Base-by-base conservation (phyloP, 75 land plant species). In the Sequoia sempervirens region DNA sequence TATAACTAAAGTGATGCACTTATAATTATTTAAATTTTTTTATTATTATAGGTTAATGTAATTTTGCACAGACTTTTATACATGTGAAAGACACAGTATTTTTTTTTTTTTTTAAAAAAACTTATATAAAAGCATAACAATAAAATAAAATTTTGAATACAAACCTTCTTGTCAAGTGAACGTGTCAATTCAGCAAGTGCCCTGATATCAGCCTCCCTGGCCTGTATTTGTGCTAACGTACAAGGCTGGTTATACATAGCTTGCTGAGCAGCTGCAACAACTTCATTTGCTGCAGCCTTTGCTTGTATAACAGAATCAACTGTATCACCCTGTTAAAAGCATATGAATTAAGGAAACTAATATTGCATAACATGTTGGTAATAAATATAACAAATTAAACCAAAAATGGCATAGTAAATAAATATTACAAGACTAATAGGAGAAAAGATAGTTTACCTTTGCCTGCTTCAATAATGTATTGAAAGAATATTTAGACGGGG, bases 161-260 rank as follows among this genome's bases (percentile, higher is more conserved):
- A 76, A 36, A 95, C 99, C 95, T 95, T 97, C 85, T 94, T 95
- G 79, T 94, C 93, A 78, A 95, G 90, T 69, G 91, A 88, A 68
- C 90, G 91, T 81, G 88, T 81, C 81, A 97, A 76, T 40, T 97
- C 96, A 76, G 93, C 89, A 68, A 97, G 88, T 81, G 98, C 97
- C 75, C 90, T 89, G 34, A 93, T 88, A 87, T 95, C 97, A 79
- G 94, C 96, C 85, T 97, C 99, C 85, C 88, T 92, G 84, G 94
- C 94, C 83, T 91, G 94, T 30, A 90, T 86, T 34, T 93, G 99
- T 18, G 88, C 84, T 58, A 88, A 56, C 75, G 88, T 80, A 70
- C 61, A 83, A 53, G 94, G 91, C 79, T 95, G 99, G 84, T 84
- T 87, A 81, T 86, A 76, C 79, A 85, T 81, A 66, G 85, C 92